Evolutionary conservation across 2,329 filamentous ascomycete species (phyloP), one percentile per base, ranked within the genome.

Genomic region (Arachnopeziza araneosa): DNA sequence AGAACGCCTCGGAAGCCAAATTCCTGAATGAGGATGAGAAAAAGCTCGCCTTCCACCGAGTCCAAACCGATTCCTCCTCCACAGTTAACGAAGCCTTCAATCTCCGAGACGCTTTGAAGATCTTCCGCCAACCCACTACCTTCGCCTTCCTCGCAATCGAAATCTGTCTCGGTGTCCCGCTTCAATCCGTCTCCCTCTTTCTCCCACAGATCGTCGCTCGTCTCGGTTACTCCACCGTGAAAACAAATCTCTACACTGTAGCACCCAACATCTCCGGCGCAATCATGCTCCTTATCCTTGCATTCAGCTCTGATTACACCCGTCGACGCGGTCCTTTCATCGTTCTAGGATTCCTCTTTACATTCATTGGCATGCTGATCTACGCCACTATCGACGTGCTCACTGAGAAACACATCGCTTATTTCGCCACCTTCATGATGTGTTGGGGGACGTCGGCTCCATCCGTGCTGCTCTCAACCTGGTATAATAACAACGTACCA

Each of bases 191-290:
- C 19, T 69, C 73, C 1, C 75, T 83, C 2, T 84, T 83, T 70
- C 69, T 84, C 59, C 81, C 82, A 0, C 80, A 83, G 66, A 84
- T 84, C 65, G 77, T 83, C 21, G 71, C 74, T 61, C 74, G 80
- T 3, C 72, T 84, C 1, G 76, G 78, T 2, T 80, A 78, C 64
- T 73, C 74, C 50, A 75, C 77, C 1, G 74, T 84, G 66, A 81
- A 79, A 71, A 92, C 89, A 0, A 93, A 95, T 68, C 79, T 93
- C 0, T 92, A 90, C 74, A 93, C 90, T 0, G 89, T 93, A 0
- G 90, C 90, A 0, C 90, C 90, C 1, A 93, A 93, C 67, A 80
- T 91, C 52, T 84, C 83, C 0, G 90, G 90, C 1, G 88, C 89
- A 0, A 81, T 83, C 0, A 86, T 91, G 80, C 77, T 93, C 2